Evolutionary conservation across 2,329 filamentous ascomycete species (phyloP).

Genomic region (Paradendryphiella salina): DNA sequence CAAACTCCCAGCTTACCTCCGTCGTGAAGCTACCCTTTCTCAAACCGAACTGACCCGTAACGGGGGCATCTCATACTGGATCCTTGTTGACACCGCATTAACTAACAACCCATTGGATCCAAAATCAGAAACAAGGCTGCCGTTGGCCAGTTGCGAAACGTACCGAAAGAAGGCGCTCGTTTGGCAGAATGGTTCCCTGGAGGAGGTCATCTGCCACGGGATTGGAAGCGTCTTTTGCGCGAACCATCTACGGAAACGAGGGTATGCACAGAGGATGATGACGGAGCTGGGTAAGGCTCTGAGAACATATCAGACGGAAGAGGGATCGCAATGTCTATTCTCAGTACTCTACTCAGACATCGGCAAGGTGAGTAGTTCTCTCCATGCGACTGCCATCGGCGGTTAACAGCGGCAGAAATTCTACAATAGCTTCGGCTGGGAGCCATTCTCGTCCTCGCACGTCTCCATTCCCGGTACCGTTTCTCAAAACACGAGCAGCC

Average conservation of each 20-base stretch:
- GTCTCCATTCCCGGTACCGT: conserved; percentile 47
- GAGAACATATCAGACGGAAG: conserved; percentile 56
- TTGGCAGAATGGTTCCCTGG: conserved; percentile 51
- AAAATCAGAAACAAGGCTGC: conserved; percentile 45
- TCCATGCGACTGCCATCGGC: conserved; percentile 58
- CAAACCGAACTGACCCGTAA: conserved; percentile 58
- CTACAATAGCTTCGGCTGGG: conserved; percentile 79
- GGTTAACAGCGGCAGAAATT: conserved; percentile 77
- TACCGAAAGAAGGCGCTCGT: conserved; percentile 54
- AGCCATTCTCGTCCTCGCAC: conserved; percentile 72
- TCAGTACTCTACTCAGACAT: conserved; percentile 87
- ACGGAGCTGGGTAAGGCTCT: conserved; percentile 62
- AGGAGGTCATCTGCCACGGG: conserved; percentile 69
- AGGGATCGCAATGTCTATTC: conserved; percentile 58
- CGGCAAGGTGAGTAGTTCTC: conserved; percentile 60
- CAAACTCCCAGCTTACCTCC: conserved; percentile 59
- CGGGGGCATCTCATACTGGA: conserved; percentile 62
- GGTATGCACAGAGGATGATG: conserved; percentile 83
- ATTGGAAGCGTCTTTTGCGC: conserved; percentile 80
- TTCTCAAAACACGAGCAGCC: conserved; percentile 2
- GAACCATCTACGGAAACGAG: conserved; percentile 66
- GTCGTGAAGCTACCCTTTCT: conserved; percentile 59
- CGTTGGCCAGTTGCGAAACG: conserved; percentile 64
- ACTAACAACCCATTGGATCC: conserved; percentile 42
- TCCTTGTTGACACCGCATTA: conserved; percentile 56